A percentile compares a stretch with the other conserved stretches of the same genome.
These are phyloP conservation scores for Malassezia slooffiae DNA, from an alignment of 1,284 basidiomycete genomes.

Conservation along the genomic window DNA sequence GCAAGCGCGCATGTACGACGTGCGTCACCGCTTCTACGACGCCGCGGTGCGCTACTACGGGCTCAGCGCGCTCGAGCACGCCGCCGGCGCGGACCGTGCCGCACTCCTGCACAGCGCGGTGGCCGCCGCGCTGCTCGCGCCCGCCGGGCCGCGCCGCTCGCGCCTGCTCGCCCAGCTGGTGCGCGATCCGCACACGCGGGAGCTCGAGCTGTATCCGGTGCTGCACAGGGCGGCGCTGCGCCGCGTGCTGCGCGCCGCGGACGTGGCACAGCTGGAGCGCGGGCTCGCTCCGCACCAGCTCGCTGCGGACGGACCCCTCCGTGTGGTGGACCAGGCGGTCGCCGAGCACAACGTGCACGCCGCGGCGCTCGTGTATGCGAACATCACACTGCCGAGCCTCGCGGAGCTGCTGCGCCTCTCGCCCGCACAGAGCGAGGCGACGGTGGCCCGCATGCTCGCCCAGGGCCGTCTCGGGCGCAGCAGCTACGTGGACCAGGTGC, in stretches of 20 bases:
- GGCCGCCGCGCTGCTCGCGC: slow-evolving; percentile 89
- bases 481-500: slow-evolving; percentile 5
- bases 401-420: background rate
- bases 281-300: slow-evolving; percentile 83
- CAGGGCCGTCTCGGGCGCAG: background rate
- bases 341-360: slow-evolving; percentile 96
- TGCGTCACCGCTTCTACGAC: slow-evolving; percentile 78
- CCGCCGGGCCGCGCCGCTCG: slow-evolving; percentile 87
- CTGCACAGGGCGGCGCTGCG: slow-evolving; percentile 80
- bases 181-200: slow-evolving; percentile 75
- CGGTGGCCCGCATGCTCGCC: slow-evolving; percentile 1
- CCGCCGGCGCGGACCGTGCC: slow-evolving; percentile 24
- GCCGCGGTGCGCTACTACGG: slow-evolving; percentile 93
- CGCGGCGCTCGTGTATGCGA: slow-evolving; percentile 59
- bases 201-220: no score
- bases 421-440: background rate
- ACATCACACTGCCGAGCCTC: slow-evolving; percentile 1
- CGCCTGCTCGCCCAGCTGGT: slow-evolving; percentile 81
- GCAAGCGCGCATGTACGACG: slow-evolving; percentile 79
- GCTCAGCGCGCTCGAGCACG: slow-evolving; percentile 49
- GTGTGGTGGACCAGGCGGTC: slow-evolving; percentile 90
- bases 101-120: slow-evolving; percentile 59
- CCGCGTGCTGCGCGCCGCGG: slow-evolving; percentile 77
- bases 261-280: slow-evolving; percentile 78
- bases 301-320: slow-evolving; percentile 65